These are phyloP conservation scores for Syzygium aqueum DNA, from an alignment of 345 rosid species.

Conservation along the genomic window DNA sequence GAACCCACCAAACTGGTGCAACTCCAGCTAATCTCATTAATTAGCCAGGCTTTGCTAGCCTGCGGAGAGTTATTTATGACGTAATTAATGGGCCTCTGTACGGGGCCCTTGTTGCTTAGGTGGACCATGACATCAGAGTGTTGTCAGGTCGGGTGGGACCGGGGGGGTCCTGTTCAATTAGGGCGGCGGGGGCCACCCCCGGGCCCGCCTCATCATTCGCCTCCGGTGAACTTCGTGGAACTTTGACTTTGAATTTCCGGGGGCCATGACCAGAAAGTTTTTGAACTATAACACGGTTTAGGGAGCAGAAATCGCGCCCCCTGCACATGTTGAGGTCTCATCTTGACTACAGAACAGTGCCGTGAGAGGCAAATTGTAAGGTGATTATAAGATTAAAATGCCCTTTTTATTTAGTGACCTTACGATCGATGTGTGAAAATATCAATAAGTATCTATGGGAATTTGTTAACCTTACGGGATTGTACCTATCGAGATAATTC, in stretches of 20 bases:
- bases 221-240: neutral
- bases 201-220: neutral
- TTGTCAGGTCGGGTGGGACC: neutral
- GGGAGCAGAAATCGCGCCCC: neutral
- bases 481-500: neutral
- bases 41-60: neutral
- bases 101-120: neutral
- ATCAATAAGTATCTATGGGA: neutral
- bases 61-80: neutral
- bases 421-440: neutral
- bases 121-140: neutral
- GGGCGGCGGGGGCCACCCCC: neutral
- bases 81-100: neutral
- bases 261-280: neutral
- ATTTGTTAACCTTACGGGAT: neutral
- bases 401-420: neutral
- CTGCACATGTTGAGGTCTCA: neutral
- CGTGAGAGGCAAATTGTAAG: neutral
- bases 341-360: neutral
- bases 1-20: neutral
- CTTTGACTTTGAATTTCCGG: neutral
- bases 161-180: neutral
- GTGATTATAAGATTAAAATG: neutral
- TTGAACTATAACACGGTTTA: neutral
- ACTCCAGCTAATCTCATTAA: neutral